phyloP scores from a whole-genome alignment of 129 eudicot genomes.

The Helianthus tuberosus region DNA sequence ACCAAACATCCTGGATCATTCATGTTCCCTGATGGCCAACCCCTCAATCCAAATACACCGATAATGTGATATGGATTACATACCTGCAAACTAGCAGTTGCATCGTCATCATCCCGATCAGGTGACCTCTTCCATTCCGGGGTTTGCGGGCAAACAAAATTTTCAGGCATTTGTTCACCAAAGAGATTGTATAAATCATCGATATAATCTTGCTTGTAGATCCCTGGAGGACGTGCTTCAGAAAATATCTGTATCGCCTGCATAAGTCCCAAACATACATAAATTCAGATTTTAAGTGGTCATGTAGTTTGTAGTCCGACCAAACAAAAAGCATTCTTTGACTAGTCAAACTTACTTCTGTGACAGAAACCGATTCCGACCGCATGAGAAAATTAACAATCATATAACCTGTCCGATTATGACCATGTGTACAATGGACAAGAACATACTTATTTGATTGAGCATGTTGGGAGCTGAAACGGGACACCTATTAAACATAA shows the following conservation, averaged over 20 bases:
- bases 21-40: background rate
- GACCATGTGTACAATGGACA: conserved; percentile 76
- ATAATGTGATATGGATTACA: conserved; percentile 2
- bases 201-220: conserved; percentile 66
- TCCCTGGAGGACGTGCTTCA: conserved; percentile 65
- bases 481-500: conserved; percentile 48
- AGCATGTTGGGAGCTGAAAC: conserved; percentile 42
- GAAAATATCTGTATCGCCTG: conserved; percentile 64
- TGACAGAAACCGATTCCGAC: conserved; percentile 49
- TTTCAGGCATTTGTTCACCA: conserved; percentile 52
- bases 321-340: background rate
- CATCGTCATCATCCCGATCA: conserved; percentile 60
- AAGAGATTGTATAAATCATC: conserved; percentile 51
- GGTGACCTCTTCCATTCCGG: conserved; percentile 75
- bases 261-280: conserved; percentile 23
- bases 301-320: conserved; percentile 7
- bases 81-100: conserved; percentile 45
- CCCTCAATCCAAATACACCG: background rate
- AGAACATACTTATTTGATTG: conserved; percentile 45
- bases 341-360: conserved; percentile 48
- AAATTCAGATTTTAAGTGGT: conserved; percentile 13
- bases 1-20: background rate
- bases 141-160: conserved; percentile 61
- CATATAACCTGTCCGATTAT: conserved; percentile 78
- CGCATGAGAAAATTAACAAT: conserved; percentile 59